A percentile compares a stretch with the other conserved stretches of the same genome.
These are phyloP conservation scores for Chalaropsis thielavioides DNA, from an alignment of 2,329 filamentous ascomycete species.

Conservation along the genomic window DNA sequence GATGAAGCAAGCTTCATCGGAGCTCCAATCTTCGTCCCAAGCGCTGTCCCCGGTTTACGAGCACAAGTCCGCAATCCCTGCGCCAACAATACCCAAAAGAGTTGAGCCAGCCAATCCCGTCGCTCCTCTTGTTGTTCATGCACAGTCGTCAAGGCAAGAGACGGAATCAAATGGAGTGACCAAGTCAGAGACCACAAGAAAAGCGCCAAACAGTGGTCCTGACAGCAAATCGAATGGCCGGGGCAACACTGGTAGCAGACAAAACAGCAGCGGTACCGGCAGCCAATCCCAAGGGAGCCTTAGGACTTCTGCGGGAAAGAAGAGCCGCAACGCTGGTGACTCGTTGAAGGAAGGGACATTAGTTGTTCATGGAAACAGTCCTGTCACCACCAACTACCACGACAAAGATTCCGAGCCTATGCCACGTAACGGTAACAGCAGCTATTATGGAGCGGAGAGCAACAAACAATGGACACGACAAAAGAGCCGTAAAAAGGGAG, in stretches of 20 bases:
- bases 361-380: neutral
- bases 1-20: neutral
- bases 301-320: slow-evolving; percentile 11
- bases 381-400: neutral
- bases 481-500: slow-evolving; percentile 38
- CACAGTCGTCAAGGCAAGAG: neutral
- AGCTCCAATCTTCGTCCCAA: neutral
- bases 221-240: slow-evolving; percentile 8
- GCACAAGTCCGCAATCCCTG: slow-evolving; percentile 9
- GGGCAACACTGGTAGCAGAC: slow-evolving; percentile 4
- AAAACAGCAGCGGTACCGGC: slow-evolving; percentile 1
- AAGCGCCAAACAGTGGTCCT: neutral
- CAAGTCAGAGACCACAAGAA: slow-evolving; percentile 6
- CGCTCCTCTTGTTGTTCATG: neutral
- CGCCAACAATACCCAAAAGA: neutral
- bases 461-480: slow-evolving; percentile 43
- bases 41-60: slow-evolving; percentile 13
- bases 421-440: slow-evolving; percentile 21
- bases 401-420: slow-evolving; percentile 36
- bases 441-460: slow-evolving; percentile 24
- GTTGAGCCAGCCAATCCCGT: neutral
- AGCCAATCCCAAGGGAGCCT: neutral
- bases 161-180: neutral
- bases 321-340: slow-evolving; percentile 6
- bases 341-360: neutral